Evolutionary conservation across 805 yeast species (phyloP), one percentile per base, ranked within the genome.

Genomic region (Candida insectalens): DNA sequence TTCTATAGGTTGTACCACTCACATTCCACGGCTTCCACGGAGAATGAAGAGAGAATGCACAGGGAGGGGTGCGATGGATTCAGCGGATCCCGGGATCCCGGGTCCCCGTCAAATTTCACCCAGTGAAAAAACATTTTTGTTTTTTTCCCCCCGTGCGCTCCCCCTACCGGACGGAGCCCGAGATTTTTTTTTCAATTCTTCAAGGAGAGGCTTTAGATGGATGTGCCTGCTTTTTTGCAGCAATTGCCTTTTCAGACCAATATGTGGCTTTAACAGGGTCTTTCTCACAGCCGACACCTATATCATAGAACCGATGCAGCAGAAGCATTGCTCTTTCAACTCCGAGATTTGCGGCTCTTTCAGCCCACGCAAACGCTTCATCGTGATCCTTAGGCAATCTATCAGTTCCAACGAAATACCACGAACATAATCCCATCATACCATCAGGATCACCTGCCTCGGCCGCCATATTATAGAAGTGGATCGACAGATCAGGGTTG

Each of bases 361-460:
- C 62, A 1, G 96, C 96, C 97, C 97, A 92, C 47, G 84, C 92
- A 54, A 79, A 89, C 1, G 96, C 94, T 57, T 88, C 96, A 34
- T 62, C 70, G 35, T 79, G 82, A 54, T 88, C 89, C 41, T 72
- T 71, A 6, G 77, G 78, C 46, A 92, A 67, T n/a, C 92, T 88
- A 22, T 82, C 88, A 22, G 83, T 77, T 0, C 98, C 98, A 19
- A 85, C 80, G 56, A 89, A 65, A 53, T 89, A 92, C 96, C 97
- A 92, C 2, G 96, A 96, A 55, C 96, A 88, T 62, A 89, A 65
- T 2, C 95, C 88, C 49, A 89, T 65, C 95, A 89, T 92, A 8
- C 95, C 79, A 31, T 72, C 77, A 1, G 94, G 71, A 54, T 92
- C 95, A 5, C 95, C 96, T 4, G 78, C 78, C 20, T 78, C 55